phyloP scores from a whole-genome alignment of 2,329 filamentous ascomycete genomes.

The Monilinia fructigena region DNA sequence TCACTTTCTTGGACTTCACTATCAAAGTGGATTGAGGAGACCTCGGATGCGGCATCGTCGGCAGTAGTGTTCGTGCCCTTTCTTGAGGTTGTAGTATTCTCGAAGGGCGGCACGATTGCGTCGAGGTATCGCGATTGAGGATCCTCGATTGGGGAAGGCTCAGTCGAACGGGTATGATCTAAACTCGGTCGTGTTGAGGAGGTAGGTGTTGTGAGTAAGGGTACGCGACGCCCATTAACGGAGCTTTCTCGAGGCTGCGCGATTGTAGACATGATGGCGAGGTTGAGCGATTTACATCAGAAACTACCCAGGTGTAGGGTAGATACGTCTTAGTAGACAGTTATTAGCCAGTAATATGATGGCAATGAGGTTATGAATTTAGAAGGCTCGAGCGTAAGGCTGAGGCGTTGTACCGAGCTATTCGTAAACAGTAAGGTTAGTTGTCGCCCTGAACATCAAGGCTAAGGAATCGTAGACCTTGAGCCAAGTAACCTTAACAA shows the following conservation, averaged over 20 bases:
- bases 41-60: slow-evolving; percentile 36
- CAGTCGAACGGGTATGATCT: slow-evolving; percentile 61
- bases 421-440: neutral
- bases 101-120: slow-evolving; percentile 79
- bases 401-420: neutral
- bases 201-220: slow-evolving; percentile 63
- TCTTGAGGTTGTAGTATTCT: slow-evolving; percentile 88
- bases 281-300: neutral
- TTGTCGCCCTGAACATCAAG: neutral
- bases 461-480: neutral
- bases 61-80: slow-evolving; percentile 34
- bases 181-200: slow-evolving; percentile 75
- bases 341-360: neutral
- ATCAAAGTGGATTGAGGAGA: slow-evolving; percentile 42
- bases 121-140: slow-evolving; percentile 36
- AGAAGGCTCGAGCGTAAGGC: slow-evolving; percentile 17
- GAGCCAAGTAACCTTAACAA: neutral
- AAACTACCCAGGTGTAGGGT: neutral
- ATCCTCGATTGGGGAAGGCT: slow-evolving; percentile 51
- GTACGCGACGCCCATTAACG: slow-evolving; percentile 55
- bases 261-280: slow-evolving; percentile 60
- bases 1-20: slow-evolving; percentile 63
- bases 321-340: neutral
- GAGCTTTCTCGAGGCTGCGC: slow-evolving; percentile 60
- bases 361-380: neutral